These are phyloP conservation scores for Lumnitzera racemosa DNA, from an alignment of 345 rosid species.

Conservation along the genomic window DNA sequence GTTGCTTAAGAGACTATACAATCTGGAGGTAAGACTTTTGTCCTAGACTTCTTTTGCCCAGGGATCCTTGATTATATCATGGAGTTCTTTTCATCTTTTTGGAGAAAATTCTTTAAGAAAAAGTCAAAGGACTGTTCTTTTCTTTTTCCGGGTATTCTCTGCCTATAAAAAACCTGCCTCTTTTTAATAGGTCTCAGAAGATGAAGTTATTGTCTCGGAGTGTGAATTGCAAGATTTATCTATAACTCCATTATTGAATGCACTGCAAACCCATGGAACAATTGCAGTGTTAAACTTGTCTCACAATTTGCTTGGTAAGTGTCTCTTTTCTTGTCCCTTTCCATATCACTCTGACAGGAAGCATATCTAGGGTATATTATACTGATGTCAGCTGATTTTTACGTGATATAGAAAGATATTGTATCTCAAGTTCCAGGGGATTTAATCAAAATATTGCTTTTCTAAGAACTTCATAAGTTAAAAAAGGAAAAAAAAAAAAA, in stretches of 20 bases:
- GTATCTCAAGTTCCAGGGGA: no score
- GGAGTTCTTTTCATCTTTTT: constrained; percentile 5
- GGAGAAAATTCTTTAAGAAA: neutral
- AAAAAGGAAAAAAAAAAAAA: no score
- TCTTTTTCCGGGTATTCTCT: neutral
- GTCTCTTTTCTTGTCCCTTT: constrained; percentile 5
- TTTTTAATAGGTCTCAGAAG: constrained; percentile 60
- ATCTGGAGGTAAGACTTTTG: constrained; percentile 53
- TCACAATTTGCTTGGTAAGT: constrained; percentile 81
- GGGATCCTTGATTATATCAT: neutral
- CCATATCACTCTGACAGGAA: no score
- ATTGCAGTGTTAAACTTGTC: constrained; percentile 74
- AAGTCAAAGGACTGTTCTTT: no score
- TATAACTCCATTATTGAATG: constrained; percentile 63
- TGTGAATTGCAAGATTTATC: constrained; percentile 93
- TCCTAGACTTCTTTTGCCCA: neutral
- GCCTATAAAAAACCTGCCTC: constrained; percentile 7
- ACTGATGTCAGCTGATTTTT: no score
- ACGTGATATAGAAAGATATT: no score
- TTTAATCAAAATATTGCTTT: no score
- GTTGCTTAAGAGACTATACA: constrained; percentile 70
- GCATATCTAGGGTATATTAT: no score
- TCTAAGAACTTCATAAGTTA: no score
- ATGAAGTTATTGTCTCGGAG: constrained; percentile 70
- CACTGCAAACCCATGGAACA: constrained; percentile 59